Evolutionary conservation across 306 rosid species (phyloP), one percentile per base, ranked within the genome.

Genomic region (Luffa aegyptiaca): DNA sequence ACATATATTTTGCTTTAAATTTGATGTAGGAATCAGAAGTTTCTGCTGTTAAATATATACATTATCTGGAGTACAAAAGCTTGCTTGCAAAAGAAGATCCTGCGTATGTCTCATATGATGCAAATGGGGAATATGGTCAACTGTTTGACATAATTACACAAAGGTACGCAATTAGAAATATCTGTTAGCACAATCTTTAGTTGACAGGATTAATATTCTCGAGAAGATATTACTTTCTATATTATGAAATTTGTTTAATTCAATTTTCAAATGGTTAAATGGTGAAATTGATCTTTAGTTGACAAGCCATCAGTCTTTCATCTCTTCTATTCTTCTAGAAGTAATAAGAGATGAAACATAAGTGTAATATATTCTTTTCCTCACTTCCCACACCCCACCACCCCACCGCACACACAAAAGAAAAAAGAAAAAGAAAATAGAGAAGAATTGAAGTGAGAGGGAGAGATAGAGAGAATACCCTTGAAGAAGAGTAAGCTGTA

Each of bases 31-130:
- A 95, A 89, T 11, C 89, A 10, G 98, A 95, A 89, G 97, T 95
- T 57, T 92, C 98, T 79, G 97, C 93, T 57, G 93, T 92, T 85
- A 95, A 95, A 85, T 95, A 95, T 81, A 87, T 95, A 37, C 52
- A 83, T 81, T 95, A 91, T 73, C 86, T 82, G 80, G 95, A 92
- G 84, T 95, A 92, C 80, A 90, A 81, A 86, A 84, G 71, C 62
- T 75, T 88, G 81, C 90, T 95, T 59, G 90, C 92, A 64, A 87
- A 88, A 68, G 90, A 86, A 85, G 93, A 92, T 90, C 88, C 91
- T 58, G 89, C 79, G 0, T 92, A 89, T 74, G 97, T 90, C 62
- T 97, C 97, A 26, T 86, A 88, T 62, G 97, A 95, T 80, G 90
- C 91, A 78, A 55, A 84, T 86, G 98, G 89, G 80, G 81, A 90